Conservation (phyloP, 148 eudicot genomes). For the Arctostaphylos glauca region DNA sequence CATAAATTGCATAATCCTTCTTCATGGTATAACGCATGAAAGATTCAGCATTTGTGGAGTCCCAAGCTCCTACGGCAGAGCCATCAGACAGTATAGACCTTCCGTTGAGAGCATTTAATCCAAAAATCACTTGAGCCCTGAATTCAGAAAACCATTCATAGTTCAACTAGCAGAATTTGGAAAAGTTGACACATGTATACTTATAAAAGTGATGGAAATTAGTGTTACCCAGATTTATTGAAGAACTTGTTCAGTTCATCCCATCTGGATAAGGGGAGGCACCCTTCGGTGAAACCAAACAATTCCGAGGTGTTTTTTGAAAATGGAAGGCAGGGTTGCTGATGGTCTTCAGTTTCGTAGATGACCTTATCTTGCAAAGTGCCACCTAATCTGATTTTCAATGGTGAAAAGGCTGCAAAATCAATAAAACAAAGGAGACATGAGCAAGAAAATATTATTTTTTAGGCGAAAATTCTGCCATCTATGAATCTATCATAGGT, state of each 20-base stretch:
- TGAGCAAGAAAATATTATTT: neutral
- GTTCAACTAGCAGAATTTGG: neutral
- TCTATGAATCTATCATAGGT: neutral
- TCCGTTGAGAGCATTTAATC: constrained; percentile 88
- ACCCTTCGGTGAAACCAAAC: constrained; percentile 72
- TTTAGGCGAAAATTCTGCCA: neutral
- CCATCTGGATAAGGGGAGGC: constrained; percentile 82
- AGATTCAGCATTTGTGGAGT: constrained; percentile 67
- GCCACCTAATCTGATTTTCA: constrained; percentile 88
- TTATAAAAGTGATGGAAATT: neutral
- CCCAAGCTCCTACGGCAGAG: constrained; percentile 72
- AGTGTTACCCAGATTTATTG: constrained; percentile 59
- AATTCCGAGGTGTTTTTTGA: constrained; percentile 38
- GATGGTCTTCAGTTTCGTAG: constrained; percentile 53
- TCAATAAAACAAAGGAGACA: neutral
- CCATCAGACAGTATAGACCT: constrained; percentile 40
- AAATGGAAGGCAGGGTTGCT: constrained; percentile 55
- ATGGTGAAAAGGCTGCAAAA: constrained; percentile 81
- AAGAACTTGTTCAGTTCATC: constrained; percentile 77
- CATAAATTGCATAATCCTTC: constrained; percentile 59
- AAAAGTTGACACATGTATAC: neutral
- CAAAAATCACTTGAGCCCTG: constrained; percentile 72
- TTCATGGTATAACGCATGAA: constrained; percentile 65
- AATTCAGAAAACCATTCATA: neutral
- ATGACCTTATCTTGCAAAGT: constrained; percentile 77